Evolutionary conservation across 2,329 filamentous ascomycete species (phyloP), one percentile per base, ranked within the genome.

Genomic region (Dichotomopilus funicola): DNA sequence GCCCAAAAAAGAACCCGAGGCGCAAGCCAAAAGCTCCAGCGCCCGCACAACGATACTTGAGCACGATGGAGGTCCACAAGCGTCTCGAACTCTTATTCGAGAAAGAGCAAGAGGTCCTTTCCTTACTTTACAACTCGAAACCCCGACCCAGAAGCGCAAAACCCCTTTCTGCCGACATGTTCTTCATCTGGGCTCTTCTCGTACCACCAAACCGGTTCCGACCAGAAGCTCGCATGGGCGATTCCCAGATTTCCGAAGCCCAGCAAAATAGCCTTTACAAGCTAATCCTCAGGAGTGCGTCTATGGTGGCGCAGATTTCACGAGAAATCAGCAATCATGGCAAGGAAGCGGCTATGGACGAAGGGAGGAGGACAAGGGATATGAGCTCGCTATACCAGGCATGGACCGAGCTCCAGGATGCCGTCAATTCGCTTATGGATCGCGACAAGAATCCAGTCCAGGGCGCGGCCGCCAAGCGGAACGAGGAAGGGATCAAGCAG

Each of bases 401-500:
- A 3, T 95, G 89, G 76, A 84, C 90, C 31, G 81, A 86, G 49
- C 79, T 99, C 10, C 94, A 99, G 71, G 91, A 96, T 64, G 78
- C 82, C 33, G 89, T 97, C 59, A 99, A 99, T 68, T 85, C 88
- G n/a, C 75, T 99, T 52, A 90, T 97, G 62, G 94, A 99, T 70
- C 84, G 87, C 61, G 88, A 91, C 66, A 86, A 91, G 60, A 95
- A 94, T 65, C 89, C 91, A 2, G 78, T 90, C 3, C 85, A 88
- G 61, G 90, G 90, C 51, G 78, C 83, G 13, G 89, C 90, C 34
- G 89, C 85, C 11, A 86, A 87, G 65, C 80, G 85, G 54, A 87
- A 89, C 52, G 89, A 95, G 59, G 91, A 96, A 61, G 94, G 95
- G 64, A 95, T 99, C 74, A 99, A 99, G 74, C 94, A 99, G 69